phyloP scores from a whole-genome alignment of 768 basidiomycete species.

The Rossbeevera mucosa region DNA sequence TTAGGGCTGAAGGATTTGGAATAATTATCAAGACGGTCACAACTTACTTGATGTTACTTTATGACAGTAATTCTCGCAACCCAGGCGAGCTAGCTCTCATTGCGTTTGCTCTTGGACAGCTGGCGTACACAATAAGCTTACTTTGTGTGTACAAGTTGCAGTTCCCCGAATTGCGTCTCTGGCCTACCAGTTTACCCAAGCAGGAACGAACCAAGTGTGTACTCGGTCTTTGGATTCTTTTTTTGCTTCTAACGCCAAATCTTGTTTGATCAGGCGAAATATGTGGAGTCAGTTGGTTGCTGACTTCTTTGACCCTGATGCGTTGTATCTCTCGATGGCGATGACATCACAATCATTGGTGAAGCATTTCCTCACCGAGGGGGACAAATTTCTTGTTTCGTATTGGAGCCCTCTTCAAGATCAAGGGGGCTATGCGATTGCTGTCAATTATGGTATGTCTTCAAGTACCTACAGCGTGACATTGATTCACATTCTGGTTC shows the following conservation, averaged over 20 bases:
- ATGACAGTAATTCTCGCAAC: slow-evolving; percentile 35
- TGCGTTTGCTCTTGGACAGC: slow-evolving; percentile 85
- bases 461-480: neutral
- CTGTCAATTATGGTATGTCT: slow-evolving; percentile 85
- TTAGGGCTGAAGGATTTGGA: slow-evolving; percentile 82
- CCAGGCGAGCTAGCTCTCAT: slow-evolving; percentile 55
- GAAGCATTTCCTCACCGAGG: slow-evolving; percentile 95
- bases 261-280: slow-evolving; percentile 1
- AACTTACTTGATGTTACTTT: slow-evolving; percentile 64
- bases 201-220: slow-evolving; percentile 21
- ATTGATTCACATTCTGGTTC: slow-evolving; percentile 1
- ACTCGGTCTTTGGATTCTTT: neutral
- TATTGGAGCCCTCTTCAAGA: slow-evolving; percentile 78
- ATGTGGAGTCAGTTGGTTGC: slow-evolving; percentile 4
- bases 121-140: slow-evolving; percentile 61
- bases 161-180: slow-evolving; percentile 35
- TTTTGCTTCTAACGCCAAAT: neutral
- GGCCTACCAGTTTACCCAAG: slow-evolving; percentile 28
- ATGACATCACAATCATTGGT: slow-evolving; percentile 87
- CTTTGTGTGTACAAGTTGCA: slow-evolving; percentile 50
- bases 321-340: slow-evolving; percentile 64
- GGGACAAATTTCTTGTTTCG: slow-evolving; percentile 87
- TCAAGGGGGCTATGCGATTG: slow-evolving; percentile 94
- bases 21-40: slow-evolving; percentile 68
- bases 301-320: slow-evolving; percentile 41